phyloP scores from a whole-genome alignment of 1,139 yeast species.

The Magnusiomyces magnusii region DNA sequence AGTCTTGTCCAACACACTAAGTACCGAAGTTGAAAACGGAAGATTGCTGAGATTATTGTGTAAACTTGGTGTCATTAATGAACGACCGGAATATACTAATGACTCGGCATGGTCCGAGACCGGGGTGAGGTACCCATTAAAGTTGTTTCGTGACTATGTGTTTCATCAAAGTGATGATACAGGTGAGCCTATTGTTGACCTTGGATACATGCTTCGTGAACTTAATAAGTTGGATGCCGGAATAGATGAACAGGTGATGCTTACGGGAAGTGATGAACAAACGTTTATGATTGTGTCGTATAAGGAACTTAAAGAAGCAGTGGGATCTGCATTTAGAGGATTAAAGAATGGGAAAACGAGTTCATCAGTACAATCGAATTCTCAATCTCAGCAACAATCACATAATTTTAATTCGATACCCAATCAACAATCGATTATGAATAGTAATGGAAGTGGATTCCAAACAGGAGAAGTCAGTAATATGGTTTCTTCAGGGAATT shows the following conservation, averaged over 20 bases:
- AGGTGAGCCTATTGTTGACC: conserved; percentile 73
- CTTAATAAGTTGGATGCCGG: conserved; percentile 93
- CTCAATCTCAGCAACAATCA: no score
- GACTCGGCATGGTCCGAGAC: conserved; percentile 64
- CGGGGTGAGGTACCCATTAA: conserved; percentile 68
- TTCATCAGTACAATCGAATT: no score
- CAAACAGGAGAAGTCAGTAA: no score
- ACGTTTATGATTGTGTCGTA: conserved; percentile 73
- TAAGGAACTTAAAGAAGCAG: conserved; percentile 64
- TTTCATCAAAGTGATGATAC: conserved; percentile 76
- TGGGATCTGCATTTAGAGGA: conserved; percentile 65
- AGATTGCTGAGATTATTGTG: conserved; percentile 74
- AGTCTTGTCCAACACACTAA: conserved; percentile 55
- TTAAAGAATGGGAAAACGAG: no score
- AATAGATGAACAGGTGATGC: conserved; percentile 68
- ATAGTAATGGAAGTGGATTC: no score
- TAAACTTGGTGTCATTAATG: conserved; percentile 71
- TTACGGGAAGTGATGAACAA: conserved; percentile 78
- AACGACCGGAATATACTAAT: conserved; percentile 57
- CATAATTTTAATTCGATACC: no score
- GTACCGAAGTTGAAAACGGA: conserved; percentile 79
- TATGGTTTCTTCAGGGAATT: no score
- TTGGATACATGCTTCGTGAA: conserved; percentile 70
- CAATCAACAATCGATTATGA: no score
- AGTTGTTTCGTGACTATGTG: conserved; percentile 73